Evolutionary conservation across 1,139 yeast species (phyloP), one percentile per base, ranked within the genome.

Genomic region (Suhomyces yuchorum): DNA sequence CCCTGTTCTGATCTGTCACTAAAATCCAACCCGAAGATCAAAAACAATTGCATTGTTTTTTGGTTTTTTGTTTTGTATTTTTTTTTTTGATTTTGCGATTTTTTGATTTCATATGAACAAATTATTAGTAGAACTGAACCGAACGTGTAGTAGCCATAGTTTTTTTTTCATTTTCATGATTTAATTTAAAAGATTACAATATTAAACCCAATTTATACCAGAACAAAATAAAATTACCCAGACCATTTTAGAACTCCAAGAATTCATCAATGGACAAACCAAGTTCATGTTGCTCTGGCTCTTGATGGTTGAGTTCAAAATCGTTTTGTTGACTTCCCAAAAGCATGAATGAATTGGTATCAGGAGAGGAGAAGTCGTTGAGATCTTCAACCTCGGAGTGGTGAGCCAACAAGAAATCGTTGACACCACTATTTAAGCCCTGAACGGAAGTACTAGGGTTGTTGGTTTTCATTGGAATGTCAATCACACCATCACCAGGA

Each of bases 241-340:
- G 18, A 34, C 18, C 34, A 17, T 19, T n/a, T 42, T 51, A 65
- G 43, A 64, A 62, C 50, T 64, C 57, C 53, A 67, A 63, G 49
- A 62, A 66, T 48, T 65, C 70, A 45, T 66, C 68, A 40, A 67
- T 60, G 49, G 64, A 60, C 52, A 61, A 54, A 43, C 54, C 56
- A 46, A 48, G 49, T 38, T 51, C 58, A 20, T 37, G 30, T 32
- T 50, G 49, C 24, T 50, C 43, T 22, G 33, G 40, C 12, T 44
- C 43, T 15, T 47, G 42, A 17, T 42, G 48, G 36, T 44, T 24
- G 22, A 44, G 23, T 28, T 48, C 46, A 20, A 40, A 44, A 20
- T 32, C 40, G 19, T 43, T 17, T 15, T 37, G 42, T 22, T 48
- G 43, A 9, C 39, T 28, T 19, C 45, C 47, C 38, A 40, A 24